These are phyloP conservation scores for Bromus sterilis DNA, from an alignment of 176 grass and related monocot species.

Conservation along the genomic window DNA sequence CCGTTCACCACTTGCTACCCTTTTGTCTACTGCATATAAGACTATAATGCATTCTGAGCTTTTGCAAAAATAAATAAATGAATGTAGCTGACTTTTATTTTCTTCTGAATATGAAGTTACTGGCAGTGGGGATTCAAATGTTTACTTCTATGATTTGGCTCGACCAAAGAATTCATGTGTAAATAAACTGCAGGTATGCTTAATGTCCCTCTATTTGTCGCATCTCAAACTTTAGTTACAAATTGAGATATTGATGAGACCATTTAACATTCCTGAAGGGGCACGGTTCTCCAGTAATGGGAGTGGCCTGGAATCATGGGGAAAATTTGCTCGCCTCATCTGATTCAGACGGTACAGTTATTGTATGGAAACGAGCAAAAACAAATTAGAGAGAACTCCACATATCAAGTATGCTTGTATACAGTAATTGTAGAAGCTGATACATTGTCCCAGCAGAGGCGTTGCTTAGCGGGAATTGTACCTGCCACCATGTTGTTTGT, in stretches of 20 bases:
- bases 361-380: conserved; percentile 89
- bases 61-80: not conserved
- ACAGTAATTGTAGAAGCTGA: not conserved
- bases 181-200: conserved; percentile 85
- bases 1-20: not conserved
- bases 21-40: not conserved
- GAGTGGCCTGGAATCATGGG: conserved; percentile 92
- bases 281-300: conserved; percentile 76
- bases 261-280: conserved; percentile 41
- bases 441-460: not conserved
- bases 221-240: not conserved
- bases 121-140: conserved; percentile 88
- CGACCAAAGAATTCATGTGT: conserved; percentile 84
- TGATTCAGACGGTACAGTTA: conserved; percentile 93
- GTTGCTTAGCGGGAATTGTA: conserved; percentile 7
- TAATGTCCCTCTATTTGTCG: not conserved
- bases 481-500: conserved; percentile 22
- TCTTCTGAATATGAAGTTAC: conserved; percentile 59
- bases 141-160: conserved; percentile 99
- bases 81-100: conserved; percentile 10
- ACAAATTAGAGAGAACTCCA: conserved; percentile 18
- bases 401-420: not conserved
- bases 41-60: not conserved
- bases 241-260: not conserved
- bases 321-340: conserved; percentile 91